Conservation (phyloP, 2,329 filamentous ascomycete genomes). For the Trichoderma endophyticum region DNA sequence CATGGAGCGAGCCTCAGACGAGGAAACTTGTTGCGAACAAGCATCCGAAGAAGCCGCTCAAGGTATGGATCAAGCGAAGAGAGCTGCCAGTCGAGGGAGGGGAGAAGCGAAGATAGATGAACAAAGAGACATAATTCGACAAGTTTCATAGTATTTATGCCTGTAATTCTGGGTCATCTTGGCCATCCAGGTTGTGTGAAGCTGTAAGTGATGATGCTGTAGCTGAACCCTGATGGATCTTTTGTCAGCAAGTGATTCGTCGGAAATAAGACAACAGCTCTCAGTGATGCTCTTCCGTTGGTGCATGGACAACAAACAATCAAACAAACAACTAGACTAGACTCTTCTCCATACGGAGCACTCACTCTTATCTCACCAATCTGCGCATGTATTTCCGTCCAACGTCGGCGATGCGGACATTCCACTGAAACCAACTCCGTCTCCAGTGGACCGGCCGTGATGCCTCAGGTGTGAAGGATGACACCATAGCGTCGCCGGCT, state of each 20-base stretch:
- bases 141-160: neutral
- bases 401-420: neutral
- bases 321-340: neutral
- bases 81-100: neutral
- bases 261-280: neutral
- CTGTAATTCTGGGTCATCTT: neutral
- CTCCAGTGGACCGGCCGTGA: constrained; percentile 2
- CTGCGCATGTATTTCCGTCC: neutral
- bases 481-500: constrained; percentile 19
- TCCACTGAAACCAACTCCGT: neutral
- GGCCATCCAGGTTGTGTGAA: neutral
- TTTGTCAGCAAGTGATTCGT: neutral
- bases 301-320: neutral
- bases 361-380: neutral
- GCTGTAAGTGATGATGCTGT: neutral
- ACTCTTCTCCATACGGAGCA: neutral
- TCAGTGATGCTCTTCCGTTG: neutral
- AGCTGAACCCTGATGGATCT: neutral
- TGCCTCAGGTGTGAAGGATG: constrained; percentile 20
- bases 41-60: constrained; percentile 28
- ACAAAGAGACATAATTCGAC: neutral
- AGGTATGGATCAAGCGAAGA: constrained; percentile 35
- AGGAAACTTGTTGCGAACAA: constrained; percentile 29
- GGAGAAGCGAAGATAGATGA: neutral
- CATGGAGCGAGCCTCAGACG: constrained; percentile 28